Evolutionary conservation across 106 monocot genomes (phyloP), one percentile per base, ranked within the genome.

Genomic region (Posidonia australis): DNA sequence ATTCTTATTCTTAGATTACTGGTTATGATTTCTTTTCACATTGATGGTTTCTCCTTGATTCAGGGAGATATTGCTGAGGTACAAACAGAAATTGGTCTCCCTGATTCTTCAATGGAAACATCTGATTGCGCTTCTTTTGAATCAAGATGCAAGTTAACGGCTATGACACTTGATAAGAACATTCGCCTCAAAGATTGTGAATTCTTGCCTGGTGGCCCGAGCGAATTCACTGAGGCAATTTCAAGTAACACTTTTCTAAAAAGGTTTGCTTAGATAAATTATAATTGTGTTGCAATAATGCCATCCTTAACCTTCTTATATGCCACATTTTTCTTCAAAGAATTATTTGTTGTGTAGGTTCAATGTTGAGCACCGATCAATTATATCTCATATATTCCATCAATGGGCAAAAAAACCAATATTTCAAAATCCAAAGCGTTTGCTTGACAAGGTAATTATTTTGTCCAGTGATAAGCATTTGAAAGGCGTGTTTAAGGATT

Each of bases 351-450:
- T 69, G 59, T 44, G 10, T 63, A 93, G 89, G 44, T 93, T 89
- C 48, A 77, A 69, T 26, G 46, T 84, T 19, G 93, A 94, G 44
- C 83, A 94, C 17, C 65, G 93, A 63, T 71, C 83, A 22, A 64
- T 67, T 70, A 67, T 94, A 31, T 94, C 93, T 51, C 79, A 82
- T 59, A 60, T 94, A 64, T 94, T 94, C 62, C 93, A 94, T 81
- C 83, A 80, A 54, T 94, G 93, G 93, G 93, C 89, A 12, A 89
- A 74, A 69, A 94, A 89, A 41, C 60, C 70, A 64, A 83, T 83
- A 61, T 94, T 94, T 77, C 86, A 94, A 53, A 67, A 75, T 63
- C 86, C 89, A 60, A 94, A 84, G 52, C 70, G 89, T 19, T 71
- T 94, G 56, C 77, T 89, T 74, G 89, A 86, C 71, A 94, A 94